Conservation (phyloP, 352 stramenopile genomes). For the Phytophthora melonis region DNA sequence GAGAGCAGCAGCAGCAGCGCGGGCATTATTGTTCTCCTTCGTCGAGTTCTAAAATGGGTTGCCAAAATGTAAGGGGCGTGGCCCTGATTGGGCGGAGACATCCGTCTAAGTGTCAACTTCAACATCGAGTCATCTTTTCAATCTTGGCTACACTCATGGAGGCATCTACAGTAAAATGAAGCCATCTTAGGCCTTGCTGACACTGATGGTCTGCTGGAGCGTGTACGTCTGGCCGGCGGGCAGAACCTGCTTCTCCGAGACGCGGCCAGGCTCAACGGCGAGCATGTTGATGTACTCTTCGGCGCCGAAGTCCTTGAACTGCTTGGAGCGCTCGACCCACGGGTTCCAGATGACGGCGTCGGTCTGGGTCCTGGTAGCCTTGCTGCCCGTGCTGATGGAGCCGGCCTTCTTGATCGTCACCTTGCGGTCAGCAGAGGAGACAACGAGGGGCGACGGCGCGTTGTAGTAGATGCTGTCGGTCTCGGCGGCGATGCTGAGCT, state of each 20-base stretch:
- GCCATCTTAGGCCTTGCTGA: conserved; percentile 11
- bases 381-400: conserved; percentile 41
- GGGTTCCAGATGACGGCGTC: conserved; percentile 95
- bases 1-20: conserved; percentile 9
- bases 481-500: conserved; percentile 69
- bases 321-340: conserved; percentile 91
- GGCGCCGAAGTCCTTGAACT: conserved; percentile 94
- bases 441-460: conserved; percentile 29
- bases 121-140: conserved; percentile 21
- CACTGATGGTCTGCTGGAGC: conserved; percentile 30
- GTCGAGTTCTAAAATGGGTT: conserved; percentile 6
- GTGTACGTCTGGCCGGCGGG: conserved; percentile 57
- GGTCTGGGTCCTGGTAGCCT: conserved; percentile 33
- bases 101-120: conserved; percentile 20
- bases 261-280: conserved; percentile 94
- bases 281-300: conserved; percentile 96
- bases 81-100: conserved; percentile 23
- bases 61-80: background rate
- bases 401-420: conserved; percentile 75
- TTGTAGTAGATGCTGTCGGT: conserved; percentile 92
- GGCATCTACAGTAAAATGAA: background rate
- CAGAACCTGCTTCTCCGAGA: conserved; percentile 56
- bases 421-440: conserved; percentile 35
- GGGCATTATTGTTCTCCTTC: conserved; percentile 12
- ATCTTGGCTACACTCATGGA: background rate